Evolutionary conservation across 805 yeast species (phyloP), one percentile per base, ranked within the genome.

Genomic region (Metschnikowia proteae): DNA sequence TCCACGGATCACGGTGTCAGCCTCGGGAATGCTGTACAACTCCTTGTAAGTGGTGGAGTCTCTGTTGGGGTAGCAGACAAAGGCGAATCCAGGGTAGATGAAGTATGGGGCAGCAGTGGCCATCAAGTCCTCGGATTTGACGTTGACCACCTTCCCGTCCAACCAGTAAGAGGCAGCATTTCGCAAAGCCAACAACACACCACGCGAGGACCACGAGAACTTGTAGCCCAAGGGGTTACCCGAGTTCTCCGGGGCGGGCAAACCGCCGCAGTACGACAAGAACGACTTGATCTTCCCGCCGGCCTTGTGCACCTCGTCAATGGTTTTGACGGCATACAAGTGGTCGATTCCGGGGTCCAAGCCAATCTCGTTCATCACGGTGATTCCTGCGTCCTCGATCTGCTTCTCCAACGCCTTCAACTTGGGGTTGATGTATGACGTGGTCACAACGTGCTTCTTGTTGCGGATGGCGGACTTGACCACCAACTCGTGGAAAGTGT

Each of bases 281-380:
- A 94, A 94, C 5, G 96, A 86, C 66, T 81, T 88, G 74, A 94
- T 88, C 76, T 94, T 88, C 67, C 99, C 99, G 57, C 88, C 88
- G 27, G 79, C 81, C 58, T 76, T 74, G 77, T 94, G 99, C 51
- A 94, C 97, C 75, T 94, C 99, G 65, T 88, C 96, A 66, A 94
- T 88, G 60, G 98, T 89, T 81, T 94, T 94, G 68, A 94, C 96
- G 44, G 99, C 99, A 68, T 94, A 94, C 71, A 94, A 81, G 74
- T 94, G 99, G 73, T 94, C 99, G 60, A 94, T 80, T 81, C 99
- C 99, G 56, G 99, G 99, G 70, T 94, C 99, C 68, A 94, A 81
- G 63, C 99, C 99, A 59, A 94, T 94, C 77, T 94, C 99, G 75
- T 94, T 94, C 96, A 94, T 89, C 38, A 94, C 98, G 46, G 92